Base-by-base conservation (phyloP, 116 monocot species). In the Papilionanthe hybrid region DNA sequence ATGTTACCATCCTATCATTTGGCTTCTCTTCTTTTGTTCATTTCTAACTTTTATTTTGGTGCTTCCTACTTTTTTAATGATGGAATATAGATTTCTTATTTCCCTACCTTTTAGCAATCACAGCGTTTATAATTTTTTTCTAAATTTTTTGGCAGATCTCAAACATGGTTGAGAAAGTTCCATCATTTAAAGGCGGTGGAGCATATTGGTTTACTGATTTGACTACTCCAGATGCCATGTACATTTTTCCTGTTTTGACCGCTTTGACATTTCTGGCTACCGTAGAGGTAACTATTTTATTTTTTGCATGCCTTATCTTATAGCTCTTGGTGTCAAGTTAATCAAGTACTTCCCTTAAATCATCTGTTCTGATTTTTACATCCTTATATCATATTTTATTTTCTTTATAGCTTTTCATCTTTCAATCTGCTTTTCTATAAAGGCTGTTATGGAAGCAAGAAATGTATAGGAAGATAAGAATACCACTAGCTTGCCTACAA, bases 141-240 rank as follows among this genome's bases (percentile, higher is more conserved):
- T 50, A 56, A 29, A 78, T 25, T 81, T 78, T 66, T 77, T 87
- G 58, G 45, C 83, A 99, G 99, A 95, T 99, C 49, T 79, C 87
- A 53, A 99, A 99, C 75, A 95, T 99, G 99, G 89, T 92, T 74
- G 89, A 95, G 74, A 99, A 99, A 83, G 95, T 99, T 55, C 99
- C 99, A 27, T 95, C 95, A 58, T 86, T 99, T 78, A 95, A 92
- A 88, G 92, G 81, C 66, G 99, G 99, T 55, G 99, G 99, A 79
- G 84, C 86, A 58, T 83, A 86, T 44, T 99, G 99, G 99, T 99
- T 99, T 81, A 95, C 90, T 58, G 99, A 99, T 89, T 87, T 99
- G 88, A 99, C 99, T 18, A 92, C 90, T 56, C 86, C 95, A 74
- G 99, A 99, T 87, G 78, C 89, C 55, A 75, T 89, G 37, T 95